Base-by-base conservation (phyloP, 1,284 basidiomycete species). In the Malassezia pachydermatis region DNA sequence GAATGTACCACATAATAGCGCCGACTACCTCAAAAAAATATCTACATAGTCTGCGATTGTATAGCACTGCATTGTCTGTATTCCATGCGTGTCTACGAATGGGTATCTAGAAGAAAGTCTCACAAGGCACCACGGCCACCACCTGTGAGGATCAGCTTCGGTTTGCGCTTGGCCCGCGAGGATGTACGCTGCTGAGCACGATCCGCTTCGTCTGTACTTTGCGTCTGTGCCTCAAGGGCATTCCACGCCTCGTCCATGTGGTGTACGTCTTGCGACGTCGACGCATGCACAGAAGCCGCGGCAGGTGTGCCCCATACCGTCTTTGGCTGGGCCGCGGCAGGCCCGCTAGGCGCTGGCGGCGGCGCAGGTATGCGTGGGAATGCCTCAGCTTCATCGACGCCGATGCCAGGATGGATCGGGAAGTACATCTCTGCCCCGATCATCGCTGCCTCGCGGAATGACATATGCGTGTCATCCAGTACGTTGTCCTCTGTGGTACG, bases 231-330 rank as follows among this genome's bases (percentile, higher is more conserved):
- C 51, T 70, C 67, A 14, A 69, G 51, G 51, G 68, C 63, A 17
- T 60, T 57, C 66, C 66, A 70, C 14, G 65, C 65, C 24, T 69
- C 67, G 14, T 67, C 67, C 45, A 65, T 59, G 16, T 58, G 41
- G n/a, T 57, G 54, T 11, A 35, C 40, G 13, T 46, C 48, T 17
- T 14, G 42, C 30, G 14, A 39, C 43, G 20, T 52, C 45, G 34
- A 20, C 9, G 19, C 13, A 20, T 11, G 46, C 4, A 16, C 35
- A 32, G 10, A 28, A 17, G 36, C 22, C 22, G 41, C 54, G 1
- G 65, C 62, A 16, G 59, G 62, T 19, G 67, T 70, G 16, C 67
- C 67, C 67, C 67, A 70, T 5, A 70, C 67, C 23, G 67, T 70
- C 50, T 56, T 62, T 5, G 38, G 45, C 7, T 34, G 20, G 13